phyloP scores from a whole-genome alignment of 768 basidiomycete species.

The Boletellus ananas region DNA sequence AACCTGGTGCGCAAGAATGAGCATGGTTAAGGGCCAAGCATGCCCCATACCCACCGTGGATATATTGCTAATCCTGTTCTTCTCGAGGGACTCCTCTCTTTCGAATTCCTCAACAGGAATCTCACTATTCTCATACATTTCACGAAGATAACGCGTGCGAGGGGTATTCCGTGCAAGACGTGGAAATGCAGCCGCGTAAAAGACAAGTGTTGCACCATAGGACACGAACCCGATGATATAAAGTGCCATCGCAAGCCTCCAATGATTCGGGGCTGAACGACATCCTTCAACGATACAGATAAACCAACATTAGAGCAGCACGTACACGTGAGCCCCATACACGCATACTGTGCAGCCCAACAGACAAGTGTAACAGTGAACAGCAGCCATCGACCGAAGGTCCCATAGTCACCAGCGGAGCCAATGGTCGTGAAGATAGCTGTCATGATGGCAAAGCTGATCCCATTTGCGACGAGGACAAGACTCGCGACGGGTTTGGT shows the following conservation, averaged over 20 bases:
- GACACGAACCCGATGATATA: constrained; percentile 78
- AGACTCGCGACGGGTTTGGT: constrained; percentile 73
- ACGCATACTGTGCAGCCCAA: constrained; percentile 79
- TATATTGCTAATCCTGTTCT: constrained; percentile 82
- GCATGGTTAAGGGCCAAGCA: background rate
- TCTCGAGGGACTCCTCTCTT: constrained; percentile 71
- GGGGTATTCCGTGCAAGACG: constrained; percentile 76
- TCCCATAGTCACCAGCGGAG: constrained; percentile 34
- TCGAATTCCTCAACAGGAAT: constrained; percentile 64
- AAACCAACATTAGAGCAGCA: background rate
- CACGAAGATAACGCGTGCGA: constrained; percentile 52
- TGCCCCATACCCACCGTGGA: constrained; percentile 53
- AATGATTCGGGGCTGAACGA: constrained; percentile 55
- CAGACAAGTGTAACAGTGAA: constrained; percentile 66
- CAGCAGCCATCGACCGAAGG: constrained; percentile 77
- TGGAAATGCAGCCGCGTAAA: constrained; percentile 76
- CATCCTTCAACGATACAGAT: background rate
- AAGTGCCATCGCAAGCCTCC: constrained; percentile 73
- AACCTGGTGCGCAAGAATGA: constrained; percentile 37
- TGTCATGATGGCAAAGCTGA: constrained; percentile 79
- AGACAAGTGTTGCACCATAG: constrained; percentile 78
- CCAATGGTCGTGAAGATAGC: constrained; percentile 77
- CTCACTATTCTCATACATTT: constrained; percentile 56
- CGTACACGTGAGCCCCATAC: constrained; percentile 68
- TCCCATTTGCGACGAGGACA: constrained; percentile 72